phyloP scores from a whole-genome alignment of 805 yeast species.

The Saturnispora galanensis region DNA sequence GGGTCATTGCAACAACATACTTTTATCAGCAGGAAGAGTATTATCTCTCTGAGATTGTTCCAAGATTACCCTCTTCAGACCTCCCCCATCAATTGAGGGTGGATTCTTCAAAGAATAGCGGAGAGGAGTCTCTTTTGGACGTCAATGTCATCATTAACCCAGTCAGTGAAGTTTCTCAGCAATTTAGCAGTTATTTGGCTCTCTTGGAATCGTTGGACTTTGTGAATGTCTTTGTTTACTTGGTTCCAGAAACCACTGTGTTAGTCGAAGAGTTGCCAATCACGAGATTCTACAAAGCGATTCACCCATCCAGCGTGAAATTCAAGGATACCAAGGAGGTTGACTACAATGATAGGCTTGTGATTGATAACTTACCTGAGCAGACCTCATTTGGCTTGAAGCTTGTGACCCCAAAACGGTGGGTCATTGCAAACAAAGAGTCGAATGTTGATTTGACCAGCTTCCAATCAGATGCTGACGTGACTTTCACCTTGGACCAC shows the following conservation, averaged over 20 bases:
- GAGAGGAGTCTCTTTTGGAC: constrained; percentile 30
- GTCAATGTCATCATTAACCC: constrained; percentile 64
- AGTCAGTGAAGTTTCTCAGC: constrained; percentile 57
- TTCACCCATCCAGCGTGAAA: constrained; percentile 17
- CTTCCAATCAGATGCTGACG: constrained; percentile 33
- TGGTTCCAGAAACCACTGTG: constrained; percentile 44
- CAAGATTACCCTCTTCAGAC: constrained; percentile 15
- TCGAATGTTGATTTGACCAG: constrained; percentile 56
- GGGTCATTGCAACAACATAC: constrained; percentile 17
- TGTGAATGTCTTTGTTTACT: constrained; percentile 41
- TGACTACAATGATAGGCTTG: constrained; percentile 20
- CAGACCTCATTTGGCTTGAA: constrained; percentile 44
- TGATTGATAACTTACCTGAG: constrained; percentile 41
- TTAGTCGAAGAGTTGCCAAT: constrained; percentile 32
- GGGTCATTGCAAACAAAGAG: constrained; percentile 52
- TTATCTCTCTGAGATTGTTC: constrained; percentile 12
- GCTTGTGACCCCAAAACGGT: constrained; percentile 51
- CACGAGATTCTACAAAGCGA: constrained; percentile 50
- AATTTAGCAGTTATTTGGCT: constrained; percentile 36
- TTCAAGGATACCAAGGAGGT: not conserved
- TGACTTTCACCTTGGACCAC: constrained; percentile 40
- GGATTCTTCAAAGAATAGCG: constrained; percentile 1
- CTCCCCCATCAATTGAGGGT: constrained; percentile 7
- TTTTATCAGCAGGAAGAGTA: constrained; percentile 25
- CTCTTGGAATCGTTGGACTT: constrained; percentile 34